phyloP scores from a whole-genome alignment of 768 basidiomycete genomes.

The Lentinula boryana region DNA sequence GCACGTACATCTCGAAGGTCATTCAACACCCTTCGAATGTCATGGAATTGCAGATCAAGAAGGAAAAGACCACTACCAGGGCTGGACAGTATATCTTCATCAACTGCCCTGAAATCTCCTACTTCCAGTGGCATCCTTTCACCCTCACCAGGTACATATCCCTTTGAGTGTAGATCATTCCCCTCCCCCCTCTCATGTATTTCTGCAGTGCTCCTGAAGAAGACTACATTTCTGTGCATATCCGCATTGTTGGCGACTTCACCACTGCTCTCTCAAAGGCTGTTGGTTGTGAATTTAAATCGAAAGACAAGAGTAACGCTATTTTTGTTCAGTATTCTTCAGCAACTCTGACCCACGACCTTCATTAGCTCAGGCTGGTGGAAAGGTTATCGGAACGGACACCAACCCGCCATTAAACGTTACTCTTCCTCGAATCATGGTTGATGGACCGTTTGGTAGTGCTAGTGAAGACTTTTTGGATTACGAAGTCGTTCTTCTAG shows the following conservation, averaged over 20 bases:
- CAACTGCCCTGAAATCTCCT: conserved; percentile 85
- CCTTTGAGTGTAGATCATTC: background rate
- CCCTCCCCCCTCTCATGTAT: background rate
- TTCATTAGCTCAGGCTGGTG: conserved; percentile 29
- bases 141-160: conserved; percentile 71
- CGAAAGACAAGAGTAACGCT: conserved; percentile 38
- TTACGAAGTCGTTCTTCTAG: conserved; percentile 82
- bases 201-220: conserved; percentile 81
- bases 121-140: conserved; percentile 98
- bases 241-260: conserved; percentile 90
- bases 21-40: conserved; percentile 94
- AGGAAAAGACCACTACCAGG: conserved; percentile 77
- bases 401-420: conserved; percentile 59
- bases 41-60: conserved; percentile 95
- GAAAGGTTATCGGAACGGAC: conserved; percentile 55
- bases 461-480: conserved; percentile 90
- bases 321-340: background rate
- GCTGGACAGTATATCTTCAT: conserved; percentile 95
- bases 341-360: background rate
- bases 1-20: conserved; percentile 91
- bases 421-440: conserved; percentile 86
- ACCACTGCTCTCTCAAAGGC: conserved; percentile 75
- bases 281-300: conserved; percentile 79
- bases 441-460: conserved; percentile 93
- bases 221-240: conserved; percentile 91